A percentile compares a stretch with the other conserved stretches of the same genome.
phyloP scores from a whole-genome alignment of 345 rosid species.

The Eucalyptus marginata region DNA sequence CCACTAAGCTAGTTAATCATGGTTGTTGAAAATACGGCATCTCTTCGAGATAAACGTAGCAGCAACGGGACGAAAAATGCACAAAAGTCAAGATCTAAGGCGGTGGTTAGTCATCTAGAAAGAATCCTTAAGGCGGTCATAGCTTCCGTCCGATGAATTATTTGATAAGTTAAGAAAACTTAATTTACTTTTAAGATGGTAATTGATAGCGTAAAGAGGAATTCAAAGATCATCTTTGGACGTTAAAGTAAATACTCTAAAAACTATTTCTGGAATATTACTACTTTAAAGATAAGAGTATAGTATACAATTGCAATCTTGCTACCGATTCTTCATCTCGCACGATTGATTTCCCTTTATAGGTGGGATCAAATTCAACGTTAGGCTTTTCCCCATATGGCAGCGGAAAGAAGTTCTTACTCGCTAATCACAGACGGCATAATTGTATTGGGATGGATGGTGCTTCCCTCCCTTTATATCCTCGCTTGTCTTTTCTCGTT shows the following conservation, averaged over 20 bases:
- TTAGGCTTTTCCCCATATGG: not conserved
- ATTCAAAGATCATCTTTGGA: not conserved
- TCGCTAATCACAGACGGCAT: not conserved
- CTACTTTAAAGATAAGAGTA: not conserved
- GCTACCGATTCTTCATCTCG: not conserved
- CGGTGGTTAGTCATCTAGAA: not conserved
- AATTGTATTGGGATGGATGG: not conserved
- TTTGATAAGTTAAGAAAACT: not conserved
- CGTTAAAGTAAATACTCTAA: not conserved
- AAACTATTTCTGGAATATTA: not conserved
- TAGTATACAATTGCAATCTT: not conserved
- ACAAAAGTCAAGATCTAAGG: not conserved
- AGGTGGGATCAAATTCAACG: not conserved
- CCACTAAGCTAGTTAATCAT: not conserved
- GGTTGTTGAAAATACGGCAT: not conserved
- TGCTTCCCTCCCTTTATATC: not conserved
- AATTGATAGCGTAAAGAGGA: not conserved
- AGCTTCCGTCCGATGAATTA: not conserved
- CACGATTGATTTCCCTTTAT: not conserved
- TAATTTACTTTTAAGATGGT: not conserved
- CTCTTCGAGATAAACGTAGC: not conserved
- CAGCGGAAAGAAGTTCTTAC: not conserved
- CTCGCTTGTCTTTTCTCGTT: not conserved
- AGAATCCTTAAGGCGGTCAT: not conserved
- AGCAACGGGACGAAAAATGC: not conserved